Base-by-base conservation (phyloP, 2,329 filamentous ascomycete species). In the Orbilia blumenaviensis region DNA sequence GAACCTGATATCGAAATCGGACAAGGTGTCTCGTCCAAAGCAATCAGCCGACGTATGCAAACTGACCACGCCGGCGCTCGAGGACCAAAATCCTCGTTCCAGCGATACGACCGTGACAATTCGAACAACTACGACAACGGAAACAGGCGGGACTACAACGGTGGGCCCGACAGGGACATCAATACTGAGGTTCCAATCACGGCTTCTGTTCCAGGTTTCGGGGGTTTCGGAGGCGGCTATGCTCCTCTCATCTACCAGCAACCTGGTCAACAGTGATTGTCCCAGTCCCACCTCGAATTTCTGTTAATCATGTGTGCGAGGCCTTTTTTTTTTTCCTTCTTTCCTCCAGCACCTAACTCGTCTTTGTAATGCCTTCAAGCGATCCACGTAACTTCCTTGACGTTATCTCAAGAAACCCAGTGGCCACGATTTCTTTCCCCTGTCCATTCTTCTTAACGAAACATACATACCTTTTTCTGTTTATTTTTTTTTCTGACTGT, bases 1-100 rank as follows among this genome's bases (percentile, higher is more conserved):
- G 95, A 99, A 84, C 95, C 95, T 2, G 95, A 99, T 81, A 99
- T 99, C 80, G 95, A 99, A 83, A 99, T 99, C 71, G 95, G 95
- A 63, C 94, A 94, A 16, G 95, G 95, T 67, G 96, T 99, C 12
- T 97, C 94, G 16, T 97, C 93, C 46, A 99, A 99, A 86, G 93
- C 89, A 36, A 90, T 90, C 36, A 76, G 72, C 34, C 36, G 72
- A 54, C 72, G 72, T 16, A 76, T 76, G 88, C 88, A 89, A 82
- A 91, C 89, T 6, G 89, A 91, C 81, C 88, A 89, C 80, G 87
- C 88, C 63, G 89, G 89, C 36, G 86, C 86, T 79, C 87, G 89
- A 80, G 89, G 89, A 2, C 89, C 89, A 61, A 89, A 89, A 80
- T 90, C 88, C 8, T 76, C 72, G 18, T 76, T 76, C 64, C 72